Evolutionary conservation across 179 eudicot species (phyloP), one percentile per base, ranked within the genome.

Genomic region (Drosera spatulata): DNA sequence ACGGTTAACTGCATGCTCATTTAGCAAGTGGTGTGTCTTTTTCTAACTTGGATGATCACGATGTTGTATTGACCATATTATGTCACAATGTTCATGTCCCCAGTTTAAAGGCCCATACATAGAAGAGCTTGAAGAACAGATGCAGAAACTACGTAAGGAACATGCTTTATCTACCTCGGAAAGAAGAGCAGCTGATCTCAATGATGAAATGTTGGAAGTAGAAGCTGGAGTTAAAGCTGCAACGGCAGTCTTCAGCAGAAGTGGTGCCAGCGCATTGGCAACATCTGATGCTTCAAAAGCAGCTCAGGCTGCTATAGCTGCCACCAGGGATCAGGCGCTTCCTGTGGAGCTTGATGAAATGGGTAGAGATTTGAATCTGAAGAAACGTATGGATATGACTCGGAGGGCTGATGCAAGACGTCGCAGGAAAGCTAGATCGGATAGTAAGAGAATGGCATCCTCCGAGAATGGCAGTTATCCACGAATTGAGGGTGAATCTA

Each of bases 71-170:
- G 33, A 22, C 33, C 33, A 7, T 55, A 38, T 44, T 43, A 42
- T 40, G 14, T 55, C 53, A 54, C 45, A 60, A n/a, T 42, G 54
- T 55, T 62, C 33, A 22, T 22, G 33, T 61, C 41, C 22, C 45
- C 83, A 93, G 99, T 73, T 89, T 79, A 89, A 90, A 77, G 97
- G 88, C 66, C 95, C 95, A 70, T 89, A 75, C 62, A 82, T 93
- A 4, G 99, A 93, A 77, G 99, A 93, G 71, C 95, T 93, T 61
- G 99, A 93, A 77, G 86, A 78, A 55, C 90, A 81, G 67, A 84
- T 89, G 88, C 97, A 93, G 68, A 71, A 89, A 69, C 99, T 89
- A 61, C 87, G 85, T 55, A 78, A 86, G 75, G 75, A 93, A 64
- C 96, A 86, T 69, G 95, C 99, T 62, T 70, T 78, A 58, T 74